Base-by-base conservation (phyloP, 2,329 filamentous ascomycete species). In the Elsinoe necatrix region DNA sequence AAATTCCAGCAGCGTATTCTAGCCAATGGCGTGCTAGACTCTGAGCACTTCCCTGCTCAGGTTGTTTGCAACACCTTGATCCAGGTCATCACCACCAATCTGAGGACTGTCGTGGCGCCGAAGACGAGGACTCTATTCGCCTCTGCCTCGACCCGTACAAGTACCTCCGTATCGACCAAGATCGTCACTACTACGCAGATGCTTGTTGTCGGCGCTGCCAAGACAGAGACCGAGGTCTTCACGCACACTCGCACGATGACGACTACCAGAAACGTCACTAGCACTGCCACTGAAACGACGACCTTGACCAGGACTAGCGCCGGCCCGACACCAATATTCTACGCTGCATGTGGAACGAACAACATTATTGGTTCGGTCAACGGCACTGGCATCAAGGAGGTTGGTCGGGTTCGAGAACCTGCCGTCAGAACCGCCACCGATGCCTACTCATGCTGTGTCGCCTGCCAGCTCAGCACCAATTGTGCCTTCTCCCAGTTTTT, bases 401-500 rank as follows among this genome's bases (percentile, higher is more conserved):
- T 55, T n/a, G 35, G 20, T 21, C 51, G 42, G 14, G 35, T 39
- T n/a, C 21, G 21, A 12, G 31, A 42, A 11, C 51, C 51, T 41
- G 51, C 51, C 25, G 34, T 20, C 14, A 4, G 31, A 20, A 12
- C 16, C 20, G 35, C 35, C 4, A 18, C 21, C 16, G 21, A 35
- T 42, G 34, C 51, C 8, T 55, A 55, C 51, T 18, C 31, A 14
- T 55, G 51, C 51, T 55, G 51, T 29, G 51, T 55, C 9, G 51
- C 51, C 14, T 55, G 51, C 20, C 21, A 27, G 21, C 16, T 42
- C 4, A 55, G 35, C 51, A 34, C 51, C 11, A 55, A 39, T 29
- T 55, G 51, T 35, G 51, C 51, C 12, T 55, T 55, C 27, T 39
- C 51, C 20, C 29, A 55, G 18, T 55, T 55, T 34, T 39, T 55